Evolutionary conservation across 768 basidiomycete genomes (phyloP).

Genomic region (Collybia mongolica): DNA sequence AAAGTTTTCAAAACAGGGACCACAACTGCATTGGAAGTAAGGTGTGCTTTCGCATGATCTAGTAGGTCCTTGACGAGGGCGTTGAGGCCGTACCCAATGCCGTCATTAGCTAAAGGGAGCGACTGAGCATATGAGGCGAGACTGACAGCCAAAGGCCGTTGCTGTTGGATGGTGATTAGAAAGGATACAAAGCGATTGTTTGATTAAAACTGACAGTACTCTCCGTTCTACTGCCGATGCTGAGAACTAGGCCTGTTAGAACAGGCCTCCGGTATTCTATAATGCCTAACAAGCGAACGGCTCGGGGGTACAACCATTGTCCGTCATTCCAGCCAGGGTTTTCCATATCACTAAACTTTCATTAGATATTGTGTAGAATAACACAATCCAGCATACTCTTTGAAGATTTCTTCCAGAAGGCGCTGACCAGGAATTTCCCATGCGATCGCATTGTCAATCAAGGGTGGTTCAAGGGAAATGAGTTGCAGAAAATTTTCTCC

Average conservation of each 20-base stretch:
- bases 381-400: conserved; percentile 34
- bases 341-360: conserved; percentile 29
- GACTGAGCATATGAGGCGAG: conserved; percentile 55
- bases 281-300: conserved; percentile 63
- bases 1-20: conserved; percentile 83
- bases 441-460: conserved; percentile 30
- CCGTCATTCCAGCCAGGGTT: conserved; percentile 67
- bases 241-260: conserved; percentile 72
- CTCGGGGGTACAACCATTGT: conserved; percentile 72
- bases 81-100: conserved; percentile 42
- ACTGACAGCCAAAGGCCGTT: conserved; percentile 63
- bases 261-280: conserved; percentile 59
- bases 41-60: conserved; percentile 47
- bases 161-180: conserved; percentile 38
- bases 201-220: conserved; percentile 68
- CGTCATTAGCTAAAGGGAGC: conserved; percentile 40
- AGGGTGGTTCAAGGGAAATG: conserved; percentile 44
- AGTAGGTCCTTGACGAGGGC: conserved; percentile 61
- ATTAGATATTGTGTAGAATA: conserved; percentile 3
- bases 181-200: background rate
- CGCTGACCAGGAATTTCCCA: conserved; percentile 54
- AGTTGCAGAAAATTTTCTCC: conserved; percentile 60
- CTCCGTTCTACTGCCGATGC: conserved; percentile 81
- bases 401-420: conserved; percentile 53
- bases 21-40: conserved; percentile 67